These are phyloP conservation scores for Apiospora aurea DNA, from an alignment of 2,329 filamentous ascomycete genomes.

Conservation along the genomic window DNA sequence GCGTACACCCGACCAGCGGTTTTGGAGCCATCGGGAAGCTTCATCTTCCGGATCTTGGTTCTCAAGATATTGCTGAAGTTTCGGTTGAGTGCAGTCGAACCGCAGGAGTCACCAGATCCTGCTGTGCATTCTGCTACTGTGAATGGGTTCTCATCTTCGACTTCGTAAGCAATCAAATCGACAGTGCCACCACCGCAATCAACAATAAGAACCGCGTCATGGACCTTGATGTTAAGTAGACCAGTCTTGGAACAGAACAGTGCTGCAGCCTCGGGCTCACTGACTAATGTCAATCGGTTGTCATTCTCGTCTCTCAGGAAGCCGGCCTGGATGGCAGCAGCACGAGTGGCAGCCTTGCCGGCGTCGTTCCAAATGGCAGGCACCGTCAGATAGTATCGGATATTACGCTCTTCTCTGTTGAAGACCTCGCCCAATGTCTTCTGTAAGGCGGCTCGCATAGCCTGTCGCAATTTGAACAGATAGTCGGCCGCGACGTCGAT, in stretches of 20 bases:
- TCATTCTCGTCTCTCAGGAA: conserved; percentile 98
- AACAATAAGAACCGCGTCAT: conserved; percentile 60
- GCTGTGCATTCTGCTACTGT: conserved; percentile 22
- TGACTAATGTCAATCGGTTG: conserved; percentile 92
- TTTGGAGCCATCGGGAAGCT: conserved; percentile 63
- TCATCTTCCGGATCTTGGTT: conserved; percentile 24
- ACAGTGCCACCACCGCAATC: conserved; percentile 26
- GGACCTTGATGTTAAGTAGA: conserved; percentile 94
- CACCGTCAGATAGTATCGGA: conserved; percentile 97
- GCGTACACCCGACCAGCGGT: conserved; percentile 84
- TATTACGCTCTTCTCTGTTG: conserved; percentile 97
- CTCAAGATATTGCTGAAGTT: conserved; percentile 25
- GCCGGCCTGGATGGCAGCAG: conserved; percentile 94
- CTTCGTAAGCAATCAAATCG: conserved; percentile 25
- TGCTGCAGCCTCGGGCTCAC: conserved; percentile 94
- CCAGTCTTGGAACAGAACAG: conserved; percentile 98
- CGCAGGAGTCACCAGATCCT: conserved; percentile 23
- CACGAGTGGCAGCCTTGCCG: conserved; percentile 94
- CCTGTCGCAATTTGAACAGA: conserved; percentile 96
- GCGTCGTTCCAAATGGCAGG: conserved; percentile 99
- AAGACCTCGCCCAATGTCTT: conserved; percentile 98
- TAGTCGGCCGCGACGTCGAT: conserved; percentile 99
- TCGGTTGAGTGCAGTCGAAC: conserved; percentile 23
- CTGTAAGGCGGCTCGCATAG: conserved; percentile 93
- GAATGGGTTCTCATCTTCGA: conserved; percentile 23